Evolutionary conservation across 805 yeast species (phyloP).

Genomic region (Zygoascus biomembranicola): DNA sequence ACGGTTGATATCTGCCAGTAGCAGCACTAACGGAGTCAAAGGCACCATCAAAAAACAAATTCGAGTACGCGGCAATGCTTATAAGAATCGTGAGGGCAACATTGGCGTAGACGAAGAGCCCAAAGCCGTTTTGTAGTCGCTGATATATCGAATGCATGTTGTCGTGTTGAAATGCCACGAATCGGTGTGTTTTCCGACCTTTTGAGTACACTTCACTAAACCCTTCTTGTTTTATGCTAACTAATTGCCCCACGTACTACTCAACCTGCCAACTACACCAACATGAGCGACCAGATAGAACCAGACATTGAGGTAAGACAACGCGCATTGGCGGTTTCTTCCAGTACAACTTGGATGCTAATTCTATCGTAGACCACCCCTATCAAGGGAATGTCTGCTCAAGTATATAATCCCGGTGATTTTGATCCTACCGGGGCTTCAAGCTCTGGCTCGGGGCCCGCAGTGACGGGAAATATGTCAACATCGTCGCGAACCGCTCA

Average conservation of each 20-base stretch:
- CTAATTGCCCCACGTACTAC: background rate
- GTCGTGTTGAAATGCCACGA: background rate
- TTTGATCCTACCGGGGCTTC: conserved; percentile 15
- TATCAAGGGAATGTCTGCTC: conserved; percentile 17
- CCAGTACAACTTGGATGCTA: background rate
- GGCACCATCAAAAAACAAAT: conserved; percentile 21
- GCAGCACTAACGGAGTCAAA: conserved; percentile 17
- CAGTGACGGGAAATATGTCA: conserved; percentile 9
- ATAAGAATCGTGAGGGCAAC: conserved; percentile 23
- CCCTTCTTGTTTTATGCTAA: no score
- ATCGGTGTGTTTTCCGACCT: background rate
- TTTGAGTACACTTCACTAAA: no score
- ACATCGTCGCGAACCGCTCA: background rate
- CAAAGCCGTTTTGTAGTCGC: conserved; percentile 28
- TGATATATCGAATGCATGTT: conserved; percentile 28
- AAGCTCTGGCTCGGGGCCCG: conserved; percentile 5
- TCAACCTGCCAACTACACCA: background rate
- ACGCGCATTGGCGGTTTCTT: background rate
- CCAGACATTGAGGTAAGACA: conserved; percentile 3
- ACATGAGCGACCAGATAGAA: conserved; percentile 1
- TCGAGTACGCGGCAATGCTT: conserved; percentile 21
- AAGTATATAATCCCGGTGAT: conserved; percentile 29
- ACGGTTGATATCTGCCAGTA: conserved; percentile 11
- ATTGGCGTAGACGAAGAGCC: conserved; percentile 27
- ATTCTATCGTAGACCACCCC: background rate